Percentiles rank a stretch among this genome's conserved stretches.
Evolutionary conservation across 164 flowering plant species (phyloP).

Genomic region (Brasenia schreberi): DNA sequence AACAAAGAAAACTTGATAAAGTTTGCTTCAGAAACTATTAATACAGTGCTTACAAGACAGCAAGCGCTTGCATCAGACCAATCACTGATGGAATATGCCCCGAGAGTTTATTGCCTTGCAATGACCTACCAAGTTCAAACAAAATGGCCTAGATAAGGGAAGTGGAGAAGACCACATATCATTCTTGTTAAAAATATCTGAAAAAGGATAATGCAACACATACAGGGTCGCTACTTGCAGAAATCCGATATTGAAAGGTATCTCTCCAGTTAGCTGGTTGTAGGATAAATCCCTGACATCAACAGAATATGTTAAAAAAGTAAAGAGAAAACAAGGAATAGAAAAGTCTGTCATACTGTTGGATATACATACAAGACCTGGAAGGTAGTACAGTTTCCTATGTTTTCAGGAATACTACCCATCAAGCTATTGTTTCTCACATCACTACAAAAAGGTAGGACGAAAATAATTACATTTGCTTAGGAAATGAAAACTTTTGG

Average conservation of each 20-base stretch:
- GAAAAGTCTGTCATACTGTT: neutral
- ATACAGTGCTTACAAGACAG: conserved; percentile 67
- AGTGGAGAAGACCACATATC: neutral
- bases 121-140: conserved; percentile 32
- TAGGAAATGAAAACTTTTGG: neutral
- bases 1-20: neutral
- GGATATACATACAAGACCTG: conserved; percentile 82
- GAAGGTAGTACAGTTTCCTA: conserved; percentile 93
- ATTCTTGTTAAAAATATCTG: neutral
- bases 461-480: neutral
- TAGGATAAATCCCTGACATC: conserved; percentile 59
- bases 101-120: conserved; percentile 74
- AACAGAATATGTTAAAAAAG: conserved; percentile 4
- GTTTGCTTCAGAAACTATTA: neutral
- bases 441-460: conserved; percentile 42
- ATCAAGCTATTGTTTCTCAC: conserved; percentile 89
- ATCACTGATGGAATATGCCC: conserved; percentile 84
- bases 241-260: conserved; percentile 96
- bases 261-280: conserved; percentile 75
- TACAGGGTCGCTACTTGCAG: conserved; percentile 98
- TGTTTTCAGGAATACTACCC: conserved; percentile 69
- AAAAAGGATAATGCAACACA: conserved; percentile 9
- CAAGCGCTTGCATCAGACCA: conserved; percentile 99
- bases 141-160: neutral
- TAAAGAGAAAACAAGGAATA: neutral